These are phyloP conservation scores for Exutisphaerella laricina DNA, from an alignment of 2,329 filamentous ascomycete species.

Conservation along the genomic window DNA sequence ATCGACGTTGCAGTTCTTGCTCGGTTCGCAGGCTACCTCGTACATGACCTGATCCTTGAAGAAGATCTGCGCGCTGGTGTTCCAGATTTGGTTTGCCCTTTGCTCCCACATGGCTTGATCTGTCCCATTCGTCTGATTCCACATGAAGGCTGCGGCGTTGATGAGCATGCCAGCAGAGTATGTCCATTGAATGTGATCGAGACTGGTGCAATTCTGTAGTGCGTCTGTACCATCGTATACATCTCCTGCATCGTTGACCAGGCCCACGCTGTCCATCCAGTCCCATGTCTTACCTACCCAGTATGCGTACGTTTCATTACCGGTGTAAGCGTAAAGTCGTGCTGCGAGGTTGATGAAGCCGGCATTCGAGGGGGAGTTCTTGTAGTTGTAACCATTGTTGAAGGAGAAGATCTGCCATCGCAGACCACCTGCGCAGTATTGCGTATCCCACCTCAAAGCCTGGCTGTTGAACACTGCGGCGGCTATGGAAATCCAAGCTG, in stretches of 20 bases:
- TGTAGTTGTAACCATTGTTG: constrained; percentile 40
- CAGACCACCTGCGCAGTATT: constrained; percentile 32
- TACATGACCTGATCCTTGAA: constrained; percentile 35
- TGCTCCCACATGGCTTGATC: constrained; percentile 33
- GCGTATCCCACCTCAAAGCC: constrained; percentile 31
- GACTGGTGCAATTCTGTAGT: constrained; percentile 37
- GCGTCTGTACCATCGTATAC: constrained; percentile 44
- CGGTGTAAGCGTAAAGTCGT: constrained; percentile 30
- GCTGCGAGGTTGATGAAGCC: constrained; percentile 44
- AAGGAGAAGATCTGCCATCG: constrained; percentile 37
- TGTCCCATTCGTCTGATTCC: constrained; percentile 21
- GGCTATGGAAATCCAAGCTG: constrained; percentile 40
- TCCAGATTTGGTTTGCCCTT: constrained; percentile 12
- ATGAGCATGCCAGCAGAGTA: constrained; percentile 44
- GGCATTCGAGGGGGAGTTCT: constrained; percentile 46
- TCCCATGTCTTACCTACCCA: constrained; percentile 48
- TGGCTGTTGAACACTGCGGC: constrained; percentile 37
- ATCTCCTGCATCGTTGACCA: constrained; percentile 43
- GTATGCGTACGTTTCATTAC: constrained; percentile 51
- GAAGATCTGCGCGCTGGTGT: constrained; percentile 31
- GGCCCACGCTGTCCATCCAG: constrained; percentile 41
- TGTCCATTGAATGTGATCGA: constrained; percentile 43
- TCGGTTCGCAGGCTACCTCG: constrained; percentile 38
- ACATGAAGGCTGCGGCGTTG: constrained; percentile 42
- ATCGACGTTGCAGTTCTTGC: constrained; percentile 37